A percentile compares a stretch with the other conserved stretches of the same genome.
phyloP scores from a whole-genome alignment of 2,329 filamentous ascomycete genomes.

The Alternaria sp. region DNA sequence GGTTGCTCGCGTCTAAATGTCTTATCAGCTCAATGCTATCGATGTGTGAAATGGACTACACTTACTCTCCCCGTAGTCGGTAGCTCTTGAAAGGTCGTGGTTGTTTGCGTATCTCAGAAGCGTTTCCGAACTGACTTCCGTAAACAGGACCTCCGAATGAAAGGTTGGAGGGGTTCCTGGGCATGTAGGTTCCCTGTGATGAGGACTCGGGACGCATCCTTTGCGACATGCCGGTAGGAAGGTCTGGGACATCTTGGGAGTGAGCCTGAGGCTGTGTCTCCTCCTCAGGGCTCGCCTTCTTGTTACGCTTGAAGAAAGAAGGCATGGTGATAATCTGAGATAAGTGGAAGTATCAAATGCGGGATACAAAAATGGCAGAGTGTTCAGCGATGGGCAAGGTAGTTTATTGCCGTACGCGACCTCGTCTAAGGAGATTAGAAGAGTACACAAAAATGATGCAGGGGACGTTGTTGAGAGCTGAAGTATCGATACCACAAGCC shows the following conservation, averaged over 20 bases:
- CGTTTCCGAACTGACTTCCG: constrained; percentile 5
- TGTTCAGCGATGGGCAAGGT: constrained; percentile 12
- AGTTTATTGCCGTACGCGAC: constrained; percentile 17
- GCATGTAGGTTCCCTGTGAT: neutral
- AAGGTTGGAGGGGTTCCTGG: constrained; percentile 17
- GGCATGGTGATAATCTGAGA: constrained; percentile 8
- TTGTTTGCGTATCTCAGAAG: constrained; percentile 21
- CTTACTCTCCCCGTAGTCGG: constrained; percentile 35
- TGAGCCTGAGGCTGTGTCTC: constrained; percentile 4
- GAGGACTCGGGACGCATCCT: constrained; percentile 9
- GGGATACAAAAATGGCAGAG: neutral
- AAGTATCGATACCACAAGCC: constrained; percentile 17
- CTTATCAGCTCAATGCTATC: neutral
- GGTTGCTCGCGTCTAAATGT: constrained; percentile 30
- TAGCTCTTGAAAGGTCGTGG: constrained; percentile 36
- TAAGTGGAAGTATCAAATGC: neutral
- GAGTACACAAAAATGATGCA: neutral
- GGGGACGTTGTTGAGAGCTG: constrained; percentile 13
- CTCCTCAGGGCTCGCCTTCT: constrained; percentile 11
- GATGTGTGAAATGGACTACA: neutral
- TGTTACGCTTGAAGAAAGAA: constrained; percentile 17
- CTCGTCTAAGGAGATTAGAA: constrained; percentile 4
- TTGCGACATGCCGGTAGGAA: constrained; percentile 16
- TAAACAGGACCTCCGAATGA: constrained; percentile 7
- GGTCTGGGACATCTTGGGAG: constrained; percentile 13